Percentiles rank a stretch among this genome's conserved stretches.
phyloP scores from a whole-genome alignment of 345 rosid genomes.

The Lepidium africanum region DNA sequence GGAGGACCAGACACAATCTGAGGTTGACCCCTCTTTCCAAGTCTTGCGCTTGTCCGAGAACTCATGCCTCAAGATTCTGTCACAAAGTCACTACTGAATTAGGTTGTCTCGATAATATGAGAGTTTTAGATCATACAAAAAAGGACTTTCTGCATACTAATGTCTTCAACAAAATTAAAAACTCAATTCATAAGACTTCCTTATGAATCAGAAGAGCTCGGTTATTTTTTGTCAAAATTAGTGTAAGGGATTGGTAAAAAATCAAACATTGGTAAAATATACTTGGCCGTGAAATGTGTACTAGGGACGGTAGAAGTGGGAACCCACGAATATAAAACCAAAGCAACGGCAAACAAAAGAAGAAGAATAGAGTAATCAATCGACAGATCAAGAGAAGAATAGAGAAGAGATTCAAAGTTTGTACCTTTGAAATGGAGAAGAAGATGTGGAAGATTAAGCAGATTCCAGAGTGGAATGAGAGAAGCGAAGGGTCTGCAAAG shows the following conservation, averaged over 20 bases:
- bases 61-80: not conserved
- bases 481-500: no score
- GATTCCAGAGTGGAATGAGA: not conserved
- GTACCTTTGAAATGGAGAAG: slow-evolving; percentile 13
- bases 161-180: not conserved
- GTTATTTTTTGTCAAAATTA: not conserved
- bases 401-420: not conserved
- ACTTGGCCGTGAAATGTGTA: not conserved
- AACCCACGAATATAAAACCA: not conserved
- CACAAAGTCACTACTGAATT: not conserved
- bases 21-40: no score
- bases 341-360: no score
- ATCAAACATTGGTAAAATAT: not conserved
- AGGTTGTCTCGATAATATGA: not conserved
- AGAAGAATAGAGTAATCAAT: not conserved
- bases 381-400: slow-evolving; percentile 4
- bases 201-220: not conserved
- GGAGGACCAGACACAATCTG: slow-evolving; percentile 27
- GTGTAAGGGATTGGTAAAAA: not conserved
- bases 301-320: not conserved
- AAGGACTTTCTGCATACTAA: not conserved
- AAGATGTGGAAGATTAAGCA: not conserved
- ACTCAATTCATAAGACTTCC: not conserved
- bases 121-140: not conserved
- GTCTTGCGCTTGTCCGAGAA: no score